Evolutionary conservation across 768 basidiomycete species (phyloP).

Genomic region (Phylloporus sp.): DNA sequence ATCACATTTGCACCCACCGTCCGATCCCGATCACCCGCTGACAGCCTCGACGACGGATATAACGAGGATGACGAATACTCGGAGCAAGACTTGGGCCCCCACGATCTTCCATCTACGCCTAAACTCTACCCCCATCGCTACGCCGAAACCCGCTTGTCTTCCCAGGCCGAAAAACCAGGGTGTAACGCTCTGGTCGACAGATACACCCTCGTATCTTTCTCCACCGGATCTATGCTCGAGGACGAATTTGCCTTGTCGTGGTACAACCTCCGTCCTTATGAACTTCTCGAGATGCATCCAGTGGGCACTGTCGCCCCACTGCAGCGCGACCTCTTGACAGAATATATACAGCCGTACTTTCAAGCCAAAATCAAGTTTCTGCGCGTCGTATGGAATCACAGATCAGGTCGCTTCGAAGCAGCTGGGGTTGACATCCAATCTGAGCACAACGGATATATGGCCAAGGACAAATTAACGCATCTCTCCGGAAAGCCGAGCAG

Average conservation of each 20-base stretch:
- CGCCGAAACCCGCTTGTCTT: conserved; percentile 7
- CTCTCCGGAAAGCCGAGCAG: conserved; percentile 7
- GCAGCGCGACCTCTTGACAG: conserved; percentile 35
- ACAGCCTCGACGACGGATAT: conserved; percentile 26
- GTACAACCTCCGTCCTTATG: conserved; percentile 58
- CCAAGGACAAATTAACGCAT: conserved; percentile 13
- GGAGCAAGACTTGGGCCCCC: conserved; percentile 21
- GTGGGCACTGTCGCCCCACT: conserved; percentile 39
- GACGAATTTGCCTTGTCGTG: conserved; percentile 56
- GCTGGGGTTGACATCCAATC: conserved; percentile 9
- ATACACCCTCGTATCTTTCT: conserved; percentile 59
- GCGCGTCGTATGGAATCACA: conserved; percentile 38
- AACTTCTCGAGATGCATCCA: conserved; percentile 68
- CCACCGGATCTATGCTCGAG: conserved; percentile 67
- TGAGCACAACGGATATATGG: conserved; percentile 1
- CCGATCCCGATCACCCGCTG: conserved; percentile 16
- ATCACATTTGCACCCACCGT: conserved; percentile 55
- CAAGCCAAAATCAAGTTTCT: conserved; percentile 51
- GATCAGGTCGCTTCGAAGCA: conserved; percentile 25
- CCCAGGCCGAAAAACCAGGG: conserved; percentile 6
- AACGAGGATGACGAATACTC: conserved; percentile 34
- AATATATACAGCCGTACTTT: conserved; percentile 58
- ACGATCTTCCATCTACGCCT: background rate
- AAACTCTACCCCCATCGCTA: conserved; percentile 9
- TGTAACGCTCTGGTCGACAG: conserved; percentile 27